Conservation (phyloP, 805 yeast genomes). For the Schwanniomyces pseudopolymorphus region DNA sequence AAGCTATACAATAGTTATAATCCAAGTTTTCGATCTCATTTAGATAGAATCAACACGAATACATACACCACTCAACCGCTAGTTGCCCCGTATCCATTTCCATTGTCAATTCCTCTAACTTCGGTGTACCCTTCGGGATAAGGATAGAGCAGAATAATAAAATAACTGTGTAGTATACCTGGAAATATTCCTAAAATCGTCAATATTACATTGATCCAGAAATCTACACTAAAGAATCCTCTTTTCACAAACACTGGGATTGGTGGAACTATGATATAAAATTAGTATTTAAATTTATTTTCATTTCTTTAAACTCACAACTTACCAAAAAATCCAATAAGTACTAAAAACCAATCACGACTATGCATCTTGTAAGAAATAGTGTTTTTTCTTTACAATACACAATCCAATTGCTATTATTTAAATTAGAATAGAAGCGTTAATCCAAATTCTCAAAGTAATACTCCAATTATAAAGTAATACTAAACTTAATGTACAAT, state of each 20-base stretch:
- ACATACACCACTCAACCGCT: background rate
- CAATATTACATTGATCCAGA: slow-evolving; percentile 65
- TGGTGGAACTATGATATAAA: slow-evolving; percentile 54
- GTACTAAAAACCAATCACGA: slow-evolving; percentile 62
- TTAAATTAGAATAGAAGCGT: too few relatives aligned
- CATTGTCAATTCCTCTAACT: slow-evolving; percentile 29
- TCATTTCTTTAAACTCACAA: slow-evolving; percentile 4
- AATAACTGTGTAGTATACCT: slow-evolving; percentile 75
- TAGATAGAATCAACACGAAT: too few relatives aligned
- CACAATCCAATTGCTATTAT: too few relatives aligned
- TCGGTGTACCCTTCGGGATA: slow-evolving; percentile 27
- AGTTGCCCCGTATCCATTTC: slow-evolving; percentile 14
- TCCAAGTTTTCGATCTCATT: too few relatives aligned
- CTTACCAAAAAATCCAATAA: slow-evolving; percentile 57
- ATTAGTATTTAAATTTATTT: background rate
- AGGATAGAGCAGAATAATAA: slow-evolving; percentile 75
- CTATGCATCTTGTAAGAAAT: slow-evolving; percentile 30
- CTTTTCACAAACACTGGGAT: slow-evolving; percentile 72
- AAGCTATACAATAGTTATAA: too few relatives aligned
- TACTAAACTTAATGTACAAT: too few relatives aligned
- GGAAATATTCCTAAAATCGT: slow-evolving; percentile 74
- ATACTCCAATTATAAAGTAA: too few relatives aligned
- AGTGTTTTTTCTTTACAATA: too few relatives aligned
- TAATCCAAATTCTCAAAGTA: too few relatives aligned
- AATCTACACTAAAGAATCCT: slow-evolving; percentile 72